phyloP scores from a whole-genome alignment of 2,329 filamentous ascomycete species.

The Alternaria rosae region DNA sequence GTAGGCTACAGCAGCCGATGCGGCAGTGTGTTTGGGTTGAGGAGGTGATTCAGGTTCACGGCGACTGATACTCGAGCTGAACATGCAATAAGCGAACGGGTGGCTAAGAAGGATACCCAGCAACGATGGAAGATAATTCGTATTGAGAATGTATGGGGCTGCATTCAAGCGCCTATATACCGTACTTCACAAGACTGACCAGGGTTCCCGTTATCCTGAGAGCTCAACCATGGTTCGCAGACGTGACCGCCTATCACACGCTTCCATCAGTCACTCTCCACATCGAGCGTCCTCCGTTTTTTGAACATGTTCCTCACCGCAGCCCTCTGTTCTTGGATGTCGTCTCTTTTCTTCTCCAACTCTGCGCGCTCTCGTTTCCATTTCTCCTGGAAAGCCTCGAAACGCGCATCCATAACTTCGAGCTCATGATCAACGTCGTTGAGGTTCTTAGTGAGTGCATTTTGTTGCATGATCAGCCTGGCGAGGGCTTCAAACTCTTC shows the following conservation, averaged over 20 bases:
- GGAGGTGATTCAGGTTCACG: not conserved
- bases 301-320: conserved; percentile 16
- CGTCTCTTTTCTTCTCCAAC: not conserved
- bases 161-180: not conserved
- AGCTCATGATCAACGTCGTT: conserved; percentile 12
- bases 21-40: not conserved
- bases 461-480: conserved; percentile 7
- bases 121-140: not conserved
- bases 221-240: not conserved
- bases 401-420: conserved; percentile 6
- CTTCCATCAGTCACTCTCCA: not conserved
- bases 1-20: not conserved
- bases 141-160: not conserved
- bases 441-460: conserved; percentile 14
- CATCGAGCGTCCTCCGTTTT: conserved; percentile 8
- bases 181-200: not conserved
- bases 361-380: conserved; percentile 2
- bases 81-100: not conserved
- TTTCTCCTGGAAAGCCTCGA: conserved; percentile 8
- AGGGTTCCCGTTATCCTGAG: not conserved
- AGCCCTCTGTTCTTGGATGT: not conserved
- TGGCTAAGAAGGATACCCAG: not conserved
- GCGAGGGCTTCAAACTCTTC: conserved; percentile 12
- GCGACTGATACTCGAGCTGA: not conserved
- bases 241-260: not conserved